Base-by-base conservation (phyloP, 176 grass and related monocot genomes). In the Lolium multiflorum region DNA sequence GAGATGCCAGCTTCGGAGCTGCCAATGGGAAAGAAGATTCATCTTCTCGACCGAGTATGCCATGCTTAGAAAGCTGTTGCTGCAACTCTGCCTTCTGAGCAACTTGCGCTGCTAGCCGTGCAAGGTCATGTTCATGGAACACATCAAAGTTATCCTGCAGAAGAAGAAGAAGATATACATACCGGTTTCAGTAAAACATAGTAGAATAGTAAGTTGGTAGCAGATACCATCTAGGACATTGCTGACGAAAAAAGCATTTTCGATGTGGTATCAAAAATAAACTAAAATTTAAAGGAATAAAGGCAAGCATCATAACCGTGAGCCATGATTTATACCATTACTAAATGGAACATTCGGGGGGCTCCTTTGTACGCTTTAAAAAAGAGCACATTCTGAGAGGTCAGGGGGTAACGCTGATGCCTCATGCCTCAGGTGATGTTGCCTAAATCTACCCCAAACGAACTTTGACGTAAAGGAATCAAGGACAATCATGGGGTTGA, bases 71-170 rank as follows among this genome's bases (percentile, higher is more conserved):
- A 38, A 35, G 74, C 20, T 56, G 55, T 31, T 10, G n/a, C 49
- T 20, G 74, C 74, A n/a, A 55, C 74, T 76, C 49, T 11, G 16
- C 16, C 25, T 56, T 76, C 6, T 87, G 83, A 43, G 15, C 80
- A n/a, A 83, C 88, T 63, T 92, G 85, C 21, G 83, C 93, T 51
- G 93, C 92, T 60, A 95, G 64, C 77, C 84, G 90, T 68, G 80
- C 88, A n/a, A 92, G 79, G 63, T 82, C 93, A 48, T 92, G 88
- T 80, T 89, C 75, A 77, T 90, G 86, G 55, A 89, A 89, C 72
- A 87, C 74, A 49, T 81, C 86, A 81, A 95, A 95, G 61, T 92
- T 91, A 41, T 86, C 86, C 93, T 95, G 90, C 58, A 85, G 1
- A 28, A 28, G 31, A 2, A 35, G 28, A 62, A 56, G 10, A 52